Evolutionary conservation across 2,329 filamentous ascomycete genomes (phyloP), one percentile per base, ranked within the genome.

Genomic region (Colletotrichum orbiculare): DNA sequence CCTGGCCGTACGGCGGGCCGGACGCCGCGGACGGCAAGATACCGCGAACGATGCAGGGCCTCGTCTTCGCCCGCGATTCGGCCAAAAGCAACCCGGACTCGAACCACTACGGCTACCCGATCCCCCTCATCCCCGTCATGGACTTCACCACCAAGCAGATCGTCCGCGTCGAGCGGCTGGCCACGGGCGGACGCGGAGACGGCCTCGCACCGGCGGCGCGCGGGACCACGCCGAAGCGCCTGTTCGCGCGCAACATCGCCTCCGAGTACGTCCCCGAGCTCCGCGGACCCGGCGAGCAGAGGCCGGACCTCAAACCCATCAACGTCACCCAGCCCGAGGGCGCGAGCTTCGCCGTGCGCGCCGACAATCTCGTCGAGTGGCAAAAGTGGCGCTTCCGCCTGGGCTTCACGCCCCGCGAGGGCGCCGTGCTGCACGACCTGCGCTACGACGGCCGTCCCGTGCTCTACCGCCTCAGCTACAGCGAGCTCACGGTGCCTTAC

Each of bases 401-500:
- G 3, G 85, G 85, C 41, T 92, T 91, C 78, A 92, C 89, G 73
- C 83, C 86, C 50, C 83, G 91, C 2, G 91, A 93, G 74, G 90
- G 91, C 8, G 85, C 88, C 8, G 89, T 91, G 3, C 80, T 93
- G 3, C 89, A 93, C 71, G 89, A 93, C 69, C 77, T 93, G 13
- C 83, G 83, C 71, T 93, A 91, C 71, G 87, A 90, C 69, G 83
- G 84, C 41, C 83, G 89, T 15, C 87, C 85, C 46, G 79, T 93
- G 35, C 82, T 92, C 71, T 89, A 91, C 76, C 84, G 90, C 1
- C 75, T 93, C 37, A 87, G 86, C 67, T 82, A 91, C 63, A 87
- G 86, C 67, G 91, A 93, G 74, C 90, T 93, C 86, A 86, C 86
- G 2, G 88, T 91, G 0, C 88, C 88, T 0, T 92, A 92, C 68